Conservation (phyloP, 768 basidiomycete species). For the Gautieria morchelliformis region DNA sequence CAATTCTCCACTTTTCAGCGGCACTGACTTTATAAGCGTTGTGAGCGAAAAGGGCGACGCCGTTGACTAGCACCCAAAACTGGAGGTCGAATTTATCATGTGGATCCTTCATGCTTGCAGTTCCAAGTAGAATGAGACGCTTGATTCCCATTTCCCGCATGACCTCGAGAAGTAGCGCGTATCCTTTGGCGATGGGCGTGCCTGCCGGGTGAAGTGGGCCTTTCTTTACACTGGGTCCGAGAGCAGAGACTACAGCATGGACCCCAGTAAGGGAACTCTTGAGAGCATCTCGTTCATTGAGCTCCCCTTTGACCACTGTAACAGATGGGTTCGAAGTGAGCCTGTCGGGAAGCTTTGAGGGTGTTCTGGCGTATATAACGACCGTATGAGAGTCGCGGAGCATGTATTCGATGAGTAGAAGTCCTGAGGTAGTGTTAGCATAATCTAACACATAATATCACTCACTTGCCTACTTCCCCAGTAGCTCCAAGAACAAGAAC, state of each 20-base stretch:
- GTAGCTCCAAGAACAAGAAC: constrained; percentile 65
- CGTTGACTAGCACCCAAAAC: constrained; percentile 34
- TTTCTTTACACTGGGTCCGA: constrained; percentile 39
- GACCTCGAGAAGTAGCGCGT: constrained; percentile 40
- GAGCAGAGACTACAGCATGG: constrained; percentile 55
- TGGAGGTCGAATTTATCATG: constrained; percentile 44
- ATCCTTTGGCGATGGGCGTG: constrained; percentile 56
- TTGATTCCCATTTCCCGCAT: constrained; percentile 45
- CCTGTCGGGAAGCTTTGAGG: constrained; percentile 50
- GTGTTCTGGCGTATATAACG: constrained; percentile 55
- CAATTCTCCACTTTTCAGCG: neutral
- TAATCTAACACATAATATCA: neutral
- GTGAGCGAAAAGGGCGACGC: constrained; percentile 31
- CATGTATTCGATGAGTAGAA: constrained; percentile 45
- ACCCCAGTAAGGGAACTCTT: constrained; percentile 44
- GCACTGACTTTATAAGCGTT: constrained; percentile 39
- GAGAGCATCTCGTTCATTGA: constrained; percentile 42
- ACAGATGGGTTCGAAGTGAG: constrained; percentile 35
- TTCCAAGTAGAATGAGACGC: constrained; percentile 59
- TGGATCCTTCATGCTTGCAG: constrained; percentile 53
- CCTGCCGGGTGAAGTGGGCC: constrained; percentile 27
- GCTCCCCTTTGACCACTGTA: constrained; percentile 42
- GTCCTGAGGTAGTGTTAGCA: constrained; percentile 25
- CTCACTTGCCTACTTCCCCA: constrained; percentile 22
- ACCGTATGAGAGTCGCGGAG: constrained; percentile 37